Conservation (phyloP, 352 stramenopile species). For the Phytophthora constricta region DNA sequence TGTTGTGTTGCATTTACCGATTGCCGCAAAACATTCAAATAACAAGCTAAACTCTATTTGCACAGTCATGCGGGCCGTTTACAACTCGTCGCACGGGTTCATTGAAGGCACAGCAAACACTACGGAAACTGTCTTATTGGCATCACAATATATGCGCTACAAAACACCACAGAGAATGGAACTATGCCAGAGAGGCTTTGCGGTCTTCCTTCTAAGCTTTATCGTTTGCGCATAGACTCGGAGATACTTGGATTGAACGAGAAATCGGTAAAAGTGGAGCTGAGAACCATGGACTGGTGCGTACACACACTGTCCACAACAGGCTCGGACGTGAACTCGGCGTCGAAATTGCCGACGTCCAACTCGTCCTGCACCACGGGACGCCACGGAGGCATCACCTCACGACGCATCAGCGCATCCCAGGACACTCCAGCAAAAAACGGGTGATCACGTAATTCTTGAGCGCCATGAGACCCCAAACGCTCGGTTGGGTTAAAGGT, state of each 20-base stretch:
- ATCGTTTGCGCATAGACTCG: constrained; percentile 53
- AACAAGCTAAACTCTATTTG: no score
- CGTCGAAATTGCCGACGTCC: constrained; percentile 82
- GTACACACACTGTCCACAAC: constrained; percentile 82
- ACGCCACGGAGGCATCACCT: constrained; percentile 65
- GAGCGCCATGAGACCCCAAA: constrained; percentile 60
- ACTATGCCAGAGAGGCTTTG: background rate
- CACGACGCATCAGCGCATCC: constrained; percentile 73
- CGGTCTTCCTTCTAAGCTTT: constrained; percentile 34
- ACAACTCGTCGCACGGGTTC: background rate
- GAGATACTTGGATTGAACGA: constrained; percentile 76
- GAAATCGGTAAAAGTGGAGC: constrained; percentile 75
- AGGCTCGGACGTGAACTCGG: constrained; percentile 76
- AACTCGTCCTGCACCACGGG: constrained; percentile 72
- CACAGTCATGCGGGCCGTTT: no score
- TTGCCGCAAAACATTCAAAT: no score
- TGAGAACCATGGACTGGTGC: constrained; percentile 67
- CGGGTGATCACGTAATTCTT: constrained; percentile 81
- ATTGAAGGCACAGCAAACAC: background rate
- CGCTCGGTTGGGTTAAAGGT: constrained; percentile 76
- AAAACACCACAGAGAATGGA: no score
- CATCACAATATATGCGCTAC: background rate
- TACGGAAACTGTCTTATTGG: background rate
- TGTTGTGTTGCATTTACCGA: no score
- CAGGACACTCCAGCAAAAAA: constrained; percentile 90